Evolutionary conservation across 139 green algal species (phyloP).

Genomic region (Asterochloris erici): DNA sequence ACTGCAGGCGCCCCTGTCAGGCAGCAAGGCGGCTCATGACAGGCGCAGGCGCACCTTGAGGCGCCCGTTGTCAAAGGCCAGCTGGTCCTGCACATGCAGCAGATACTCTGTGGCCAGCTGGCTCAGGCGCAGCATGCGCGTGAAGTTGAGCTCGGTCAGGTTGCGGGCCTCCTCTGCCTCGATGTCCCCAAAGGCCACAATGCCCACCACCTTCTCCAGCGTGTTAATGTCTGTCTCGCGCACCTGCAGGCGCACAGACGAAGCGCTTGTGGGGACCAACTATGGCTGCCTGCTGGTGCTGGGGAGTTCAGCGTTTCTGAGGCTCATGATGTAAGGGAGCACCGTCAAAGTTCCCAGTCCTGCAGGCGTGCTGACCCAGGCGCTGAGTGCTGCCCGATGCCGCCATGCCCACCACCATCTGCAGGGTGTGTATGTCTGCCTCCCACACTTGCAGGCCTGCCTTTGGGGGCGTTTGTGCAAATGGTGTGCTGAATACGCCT

Average conservation of each 20-base stretch:
- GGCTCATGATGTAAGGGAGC: no score
- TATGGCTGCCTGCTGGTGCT: no score
- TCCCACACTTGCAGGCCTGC: no score
- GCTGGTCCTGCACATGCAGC: constrained; percentile 74
- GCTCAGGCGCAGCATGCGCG: constrained; percentile 55
- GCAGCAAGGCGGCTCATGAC: no score
- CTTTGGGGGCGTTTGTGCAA: no score
- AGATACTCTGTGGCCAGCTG: constrained; percentile 82
- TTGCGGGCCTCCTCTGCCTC: constrained; percentile 63
- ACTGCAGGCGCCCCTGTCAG: no score
- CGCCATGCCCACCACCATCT: no score
- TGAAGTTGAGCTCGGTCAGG: constrained; percentile 56
- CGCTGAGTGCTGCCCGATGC: no score
- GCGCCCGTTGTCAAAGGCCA: constrained; percentile 27
- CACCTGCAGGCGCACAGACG: constrained; percentile 28
- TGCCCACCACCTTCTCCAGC: constrained; percentile 52
- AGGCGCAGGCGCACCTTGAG: constrained; percentile 6
- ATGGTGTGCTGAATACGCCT: no score
- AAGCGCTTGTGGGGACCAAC: background rate
- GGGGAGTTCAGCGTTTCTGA: no score
- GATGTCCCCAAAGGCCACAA: constrained; percentile 61
- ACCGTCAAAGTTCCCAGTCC: background rate
- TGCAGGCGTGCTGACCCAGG: no score
- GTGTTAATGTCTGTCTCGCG: constrained; percentile 60
- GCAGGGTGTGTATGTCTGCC: no score